Percentiles rank a stretch among this genome's conserved stretches.
Conservation (phyloP, 192 early-diverging fungal species). For the Chytriomyces sp. region DNA sequence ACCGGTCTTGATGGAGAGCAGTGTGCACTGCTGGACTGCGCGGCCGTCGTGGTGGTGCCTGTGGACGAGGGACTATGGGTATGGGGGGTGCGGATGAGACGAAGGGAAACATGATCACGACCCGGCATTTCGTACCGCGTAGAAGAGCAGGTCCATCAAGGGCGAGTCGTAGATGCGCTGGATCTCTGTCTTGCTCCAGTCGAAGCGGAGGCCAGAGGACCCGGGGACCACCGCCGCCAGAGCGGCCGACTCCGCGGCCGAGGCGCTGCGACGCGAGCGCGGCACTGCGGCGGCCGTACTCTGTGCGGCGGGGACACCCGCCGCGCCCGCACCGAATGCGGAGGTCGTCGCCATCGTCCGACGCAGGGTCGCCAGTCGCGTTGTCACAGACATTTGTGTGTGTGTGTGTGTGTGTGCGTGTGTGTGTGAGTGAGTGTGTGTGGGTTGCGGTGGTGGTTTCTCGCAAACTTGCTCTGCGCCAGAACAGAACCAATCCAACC, state of each 20-base stretch:
- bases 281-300: neutral
- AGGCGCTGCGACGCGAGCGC: neutral
- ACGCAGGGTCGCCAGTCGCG: no score
- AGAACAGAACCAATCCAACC: no score
- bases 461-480: no score
- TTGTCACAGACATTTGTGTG: no score
- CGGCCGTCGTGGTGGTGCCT: slow-evolving; percentile 67
- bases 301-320: no score
- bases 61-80: slow-evolving; percentile 72
- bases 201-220: slow-evolving; percentile 41
- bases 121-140: slow-evolving; percentile 56
- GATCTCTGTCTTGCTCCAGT: slow-evolving; percentile 77
- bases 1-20: slow-evolving; percentile 81
- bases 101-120: neutral
- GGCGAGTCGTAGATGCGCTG: slow-evolving; percentile 75
- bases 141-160: slow-evolving; percentile 74
- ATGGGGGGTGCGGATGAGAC: neutral
- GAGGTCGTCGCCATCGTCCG: no score
- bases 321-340: no score
- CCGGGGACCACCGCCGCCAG: neutral
- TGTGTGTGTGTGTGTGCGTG: no score
- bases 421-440: no score
- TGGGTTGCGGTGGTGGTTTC: no score
- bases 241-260: slow-evolving; percentile 10
- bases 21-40: slow-evolving; percentile 79